Conservation (phyloP, 2,329 filamentous ascomycete genomes). For the Apiospora kogelbergensis region DNA sequence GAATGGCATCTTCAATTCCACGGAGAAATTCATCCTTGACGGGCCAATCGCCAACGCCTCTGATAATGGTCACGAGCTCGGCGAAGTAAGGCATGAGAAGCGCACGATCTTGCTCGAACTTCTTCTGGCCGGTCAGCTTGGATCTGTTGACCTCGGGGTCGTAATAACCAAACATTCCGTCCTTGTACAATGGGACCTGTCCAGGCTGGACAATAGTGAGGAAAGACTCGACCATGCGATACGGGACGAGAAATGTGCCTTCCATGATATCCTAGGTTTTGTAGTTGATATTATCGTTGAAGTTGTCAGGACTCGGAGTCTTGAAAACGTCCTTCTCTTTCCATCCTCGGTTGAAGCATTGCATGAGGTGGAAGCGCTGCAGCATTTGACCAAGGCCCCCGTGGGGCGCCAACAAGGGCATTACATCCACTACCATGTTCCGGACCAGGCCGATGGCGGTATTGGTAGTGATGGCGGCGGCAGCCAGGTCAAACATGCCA, state of each 20-base stretch:
- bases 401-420: slow-evolving; percentile 22
- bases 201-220: slow-evolving; percentile 14
- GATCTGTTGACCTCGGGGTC: slow-evolving; percentile 25
- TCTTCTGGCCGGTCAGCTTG: slow-evolving; percentile 27
- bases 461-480: slow-evolving; percentile 37
- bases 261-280: slow-evolving; percentile 29
- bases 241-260: slow-evolving; percentile 20
- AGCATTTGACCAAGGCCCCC: slow-evolving; percentile 24
- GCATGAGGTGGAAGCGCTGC: slow-evolving; percentile 17
- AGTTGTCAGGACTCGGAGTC: background rate
- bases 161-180: slow-evolving; percentile 26
- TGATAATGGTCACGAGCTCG: slow-evolving; percentile 29
- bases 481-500: slow-evolving; percentile 29
- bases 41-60: slow-evolving; percentile 23
- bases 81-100: slow-evolving; percentile 34
- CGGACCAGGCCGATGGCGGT: slow-evolving; percentile 35
- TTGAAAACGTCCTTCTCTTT: slow-evolving; percentile 12
- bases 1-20: slow-evolving; percentile 31
- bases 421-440: slow-evolving; percentile 31
- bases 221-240: slow-evolving; percentile 18
- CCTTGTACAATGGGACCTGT: slow-evolving; percentile 21
- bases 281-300: slow-evolving; percentile 22
- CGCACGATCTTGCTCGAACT: slow-evolving; percentile 35
- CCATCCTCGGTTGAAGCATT: slow-evolving; percentile 18
- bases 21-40: slow-evolving; percentile 39